phyloP scores from a whole-genome alignment of 129 eudicot genomes.

The Calendula officinalis region DNA sequence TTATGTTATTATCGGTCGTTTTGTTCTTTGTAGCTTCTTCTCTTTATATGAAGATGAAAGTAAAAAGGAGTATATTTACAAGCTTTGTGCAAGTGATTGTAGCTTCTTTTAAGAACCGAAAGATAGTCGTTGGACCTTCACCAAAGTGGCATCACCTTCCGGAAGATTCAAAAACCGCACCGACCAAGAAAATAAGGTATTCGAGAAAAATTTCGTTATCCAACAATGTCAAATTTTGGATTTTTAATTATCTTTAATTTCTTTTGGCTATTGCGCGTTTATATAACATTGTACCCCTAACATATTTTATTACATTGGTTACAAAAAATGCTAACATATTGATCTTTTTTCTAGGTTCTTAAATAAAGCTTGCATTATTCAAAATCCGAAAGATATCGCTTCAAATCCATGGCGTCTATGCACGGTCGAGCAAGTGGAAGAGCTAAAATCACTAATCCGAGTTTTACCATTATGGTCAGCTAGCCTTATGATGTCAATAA shows the following conservation, averaged over 20 bases:
- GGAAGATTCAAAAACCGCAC: background rate
- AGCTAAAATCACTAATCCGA: no score
- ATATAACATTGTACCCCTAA: no score
- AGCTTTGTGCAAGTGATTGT: conserved; percentile 27
- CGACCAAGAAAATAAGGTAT: conserved; percentile 14
- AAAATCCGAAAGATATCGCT: conserved; percentile 19
- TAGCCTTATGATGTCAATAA: conserved; percentile 33
- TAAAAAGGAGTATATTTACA: conserved; percentile 16
- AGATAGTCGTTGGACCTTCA: background rate
- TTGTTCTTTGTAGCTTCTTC: conserved; percentile 56
- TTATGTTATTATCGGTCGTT: conserved; percentile 46
- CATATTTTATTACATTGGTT: no score
- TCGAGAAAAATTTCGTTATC: no score
- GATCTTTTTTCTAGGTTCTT: no score
- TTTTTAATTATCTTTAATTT: no score
- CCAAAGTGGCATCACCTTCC: background rate
- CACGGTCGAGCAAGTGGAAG: conserved; percentile 12
- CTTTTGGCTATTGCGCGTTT: no score
- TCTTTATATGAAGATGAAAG: conserved; percentile 48
- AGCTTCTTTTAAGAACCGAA: conserved; percentile 34
- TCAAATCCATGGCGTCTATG: conserved; percentile 36
- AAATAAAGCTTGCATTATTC: conserved; percentile 31
- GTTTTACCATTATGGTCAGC: conserved; percentile 42
- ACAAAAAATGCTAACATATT: no score
- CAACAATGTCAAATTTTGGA: no score